Evolutionary conservation across 805 yeast genomes (phyloP), one percentile per base, ranked within the genome.

Genomic region (Yamadazyma tumulicola): DNA sequence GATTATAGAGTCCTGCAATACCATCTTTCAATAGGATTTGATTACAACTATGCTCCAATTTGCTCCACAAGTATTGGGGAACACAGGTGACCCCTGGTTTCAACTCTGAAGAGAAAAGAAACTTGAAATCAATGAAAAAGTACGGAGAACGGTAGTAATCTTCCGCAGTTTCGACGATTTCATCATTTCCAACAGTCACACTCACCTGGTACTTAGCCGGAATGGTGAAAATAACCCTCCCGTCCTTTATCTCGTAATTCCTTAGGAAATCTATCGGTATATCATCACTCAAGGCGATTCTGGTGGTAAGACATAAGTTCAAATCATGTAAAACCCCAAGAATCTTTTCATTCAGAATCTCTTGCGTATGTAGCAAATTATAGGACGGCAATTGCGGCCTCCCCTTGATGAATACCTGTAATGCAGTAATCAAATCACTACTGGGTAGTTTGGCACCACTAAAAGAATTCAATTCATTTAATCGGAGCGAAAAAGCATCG

Each of bases 361-460:
- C 67, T 23, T 65, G 56, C 9, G 63, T 58, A 11, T 74, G 67
- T 4, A 81, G 58, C 42, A 77, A 75, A 44, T 72, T 73, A 52
- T 82, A 79, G 0, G 82, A 68, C 2, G 87, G 80, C 25, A 85
- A 67, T 24, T 75, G 78, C 1, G 97, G 96, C 42, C 82, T 66
- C 3, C 95, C 95, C 25, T 75, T 68, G 26, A 79, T 75, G 35
- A 89, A 66, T 0, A 93, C 96, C 52, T 91, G 94, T 46, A 91
- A 63, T 1, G 95, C 86, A 0, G 97, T 89, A 16, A 79, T 72
- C 14, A 93, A 57, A 58, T 93, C 99, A 0, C 96, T 93, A 55
- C 87, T 86, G 4, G 96, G 95, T 34, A 91, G 62, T 51, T 94
- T 89, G 0, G 98, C 97, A 19, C 88, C 85, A 1, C 87, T 75